These are phyloP conservation scores for Quercus parvula DNA, from an alignment of 306 rosid species.

Conservation along the genomic window DNA sequence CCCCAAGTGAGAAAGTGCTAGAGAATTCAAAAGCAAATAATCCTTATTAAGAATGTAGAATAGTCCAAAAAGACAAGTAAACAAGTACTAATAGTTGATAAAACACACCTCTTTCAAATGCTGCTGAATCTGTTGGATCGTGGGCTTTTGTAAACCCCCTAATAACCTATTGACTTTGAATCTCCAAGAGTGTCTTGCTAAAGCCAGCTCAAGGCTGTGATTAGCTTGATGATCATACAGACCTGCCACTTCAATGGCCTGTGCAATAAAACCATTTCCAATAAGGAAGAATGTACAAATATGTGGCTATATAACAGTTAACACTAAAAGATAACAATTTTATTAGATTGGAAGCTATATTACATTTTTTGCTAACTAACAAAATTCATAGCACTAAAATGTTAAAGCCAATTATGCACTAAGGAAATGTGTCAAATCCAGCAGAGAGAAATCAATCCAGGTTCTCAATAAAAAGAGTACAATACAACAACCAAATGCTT, in stretches of 20 bases:
- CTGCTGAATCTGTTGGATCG: slow-evolving; percentile 55
- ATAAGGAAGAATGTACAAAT: slow-evolving; percentile 21
- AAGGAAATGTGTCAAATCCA: neutral
- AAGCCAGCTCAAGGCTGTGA: slow-evolving; percentile 53
- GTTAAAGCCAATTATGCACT: neutral
- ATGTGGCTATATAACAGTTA: neutral
- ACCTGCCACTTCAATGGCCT: slow-evolving; percentile 72
- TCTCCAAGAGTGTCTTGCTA: slow-evolving; percentile 71
- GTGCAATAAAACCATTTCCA: slow-evolving; percentile 11
- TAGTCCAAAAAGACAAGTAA: neutral
- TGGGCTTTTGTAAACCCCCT: slow-evolving; percentile 52
- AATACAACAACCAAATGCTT: slow-evolving; percentile 6
- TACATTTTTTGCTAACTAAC: slow-evolving; percentile 13
- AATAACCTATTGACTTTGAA: slow-evolving; percentile 42
- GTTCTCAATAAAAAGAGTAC: slow-evolving; percentile 2
- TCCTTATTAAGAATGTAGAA: neutral
- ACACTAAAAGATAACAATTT: neutral
- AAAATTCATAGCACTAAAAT: slow-evolving; percentile 1
- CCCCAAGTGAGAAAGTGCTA: neutral
- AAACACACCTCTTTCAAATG: slow-evolving; percentile 47
- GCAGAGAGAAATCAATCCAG: slow-evolving; percentile 2
- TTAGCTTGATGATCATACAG: slow-evolving; percentile 45
- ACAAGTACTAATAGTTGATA: slow-evolving; percentile 9
- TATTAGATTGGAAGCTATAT: neutral
- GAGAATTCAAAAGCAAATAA: neutral